phyloP scores from a whole-genome alignment of 2,329 filamentous ascomycete species.

The Fusarium protoensiforme region DNA sequence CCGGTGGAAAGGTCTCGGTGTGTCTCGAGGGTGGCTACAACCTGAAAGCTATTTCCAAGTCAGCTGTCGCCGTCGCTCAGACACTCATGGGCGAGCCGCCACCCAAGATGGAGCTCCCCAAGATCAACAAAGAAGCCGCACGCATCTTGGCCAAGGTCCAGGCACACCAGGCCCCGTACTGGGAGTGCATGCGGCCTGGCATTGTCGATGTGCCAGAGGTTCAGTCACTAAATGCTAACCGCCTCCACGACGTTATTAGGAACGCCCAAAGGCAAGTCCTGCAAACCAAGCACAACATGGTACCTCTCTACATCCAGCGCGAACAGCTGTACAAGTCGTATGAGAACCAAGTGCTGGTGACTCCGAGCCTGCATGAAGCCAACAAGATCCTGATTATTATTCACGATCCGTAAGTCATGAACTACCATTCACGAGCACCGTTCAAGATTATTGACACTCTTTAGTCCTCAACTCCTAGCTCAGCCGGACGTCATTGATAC shows the following conservation, averaged over 20 bases:
- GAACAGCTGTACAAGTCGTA: conserved; percentile 80
- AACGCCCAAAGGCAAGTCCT: conserved; percentile 79
- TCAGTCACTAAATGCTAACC: conserved; percentile 64
- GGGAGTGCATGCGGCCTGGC: conserved; percentile 86
- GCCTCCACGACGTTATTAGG: conserved; percentile 84
- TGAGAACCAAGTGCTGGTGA: conserved; percentile 87
- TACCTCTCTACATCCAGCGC: conserved; percentile 82
- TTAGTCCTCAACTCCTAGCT: conserved; percentile 74
- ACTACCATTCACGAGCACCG: background rate
- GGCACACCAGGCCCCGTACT: conserved; percentile 75
- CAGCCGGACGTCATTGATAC: conserved; percentile 77
- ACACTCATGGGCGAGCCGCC: conserved; percentile 97
- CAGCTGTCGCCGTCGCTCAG: conserved; percentile 88
- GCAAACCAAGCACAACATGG: conserved; percentile 79
- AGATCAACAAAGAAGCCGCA: conserved; percentile 67
- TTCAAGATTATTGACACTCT: conserved; percentile 18
- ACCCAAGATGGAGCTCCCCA: conserved; percentile 65
- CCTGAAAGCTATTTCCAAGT: conserved; percentile 89
- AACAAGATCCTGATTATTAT: conserved; percentile 84
- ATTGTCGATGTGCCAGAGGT: conserved; percentile 65
- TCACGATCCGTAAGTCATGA: conserved; percentile 80
- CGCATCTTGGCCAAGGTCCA: conserved; percentile 69
- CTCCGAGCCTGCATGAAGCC: conserved; percentile 73
- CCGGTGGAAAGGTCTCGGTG: conserved; percentile 88
- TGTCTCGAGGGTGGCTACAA: conserved; percentile 98